Conservation (phyloP, 805 yeast species). For the Maudiozyma bulderi region DNA sequence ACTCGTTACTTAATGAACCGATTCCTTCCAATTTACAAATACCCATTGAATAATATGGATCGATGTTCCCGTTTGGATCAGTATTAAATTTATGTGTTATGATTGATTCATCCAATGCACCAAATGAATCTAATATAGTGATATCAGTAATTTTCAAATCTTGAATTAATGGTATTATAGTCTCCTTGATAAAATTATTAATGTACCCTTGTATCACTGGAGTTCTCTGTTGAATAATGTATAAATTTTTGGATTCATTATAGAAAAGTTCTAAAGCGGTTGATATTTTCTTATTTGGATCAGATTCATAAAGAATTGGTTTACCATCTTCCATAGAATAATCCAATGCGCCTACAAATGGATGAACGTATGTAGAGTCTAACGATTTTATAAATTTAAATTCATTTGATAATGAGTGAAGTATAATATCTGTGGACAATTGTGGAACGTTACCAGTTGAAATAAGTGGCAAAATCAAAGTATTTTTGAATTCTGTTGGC, state of each 20-base stretch:
- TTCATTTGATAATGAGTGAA: slow-evolving; percentile 35
- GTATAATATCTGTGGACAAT: slow-evolving; percentile 59
- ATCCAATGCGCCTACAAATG: slow-evolving; percentile 78
- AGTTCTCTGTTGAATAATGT: slow-evolving; percentile 72
- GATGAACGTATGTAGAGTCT: slow-evolving; percentile 56
- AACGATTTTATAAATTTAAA: slow-evolving; percentile 45
- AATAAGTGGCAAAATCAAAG: slow-evolving; percentile 59
- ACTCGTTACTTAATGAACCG: slow-evolving; percentile 14
- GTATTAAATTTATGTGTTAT: slow-evolving; percentile 1
- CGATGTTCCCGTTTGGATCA: slow-evolving; percentile 1
- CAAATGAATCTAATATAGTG: slow-evolving; percentile 61
- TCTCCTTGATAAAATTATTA: slow-evolving; percentile 40
- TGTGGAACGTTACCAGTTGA: slow-evolving; percentile 90
- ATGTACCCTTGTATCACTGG: slow-evolving; percentile 67
- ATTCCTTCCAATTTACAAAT: slow-evolving; percentile 17
- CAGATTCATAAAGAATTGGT: slow-evolving; percentile 9
- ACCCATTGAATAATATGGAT: slow-evolving; percentile 17
- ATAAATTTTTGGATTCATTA: slow-evolving; percentile 32
- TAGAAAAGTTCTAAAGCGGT: slow-evolving; percentile 60
- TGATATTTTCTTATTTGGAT: slow-evolving; percentile 29
- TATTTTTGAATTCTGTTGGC: neutral
- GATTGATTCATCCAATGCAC: slow-evolving; percentile 33
- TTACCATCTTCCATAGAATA: slow-evolving; percentile 18
- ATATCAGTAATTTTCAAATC: slow-evolving; percentile 36
- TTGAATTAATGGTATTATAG: slow-evolving; percentile 41